A percentile compares a stretch with the other conserved stretches of the same genome.
These are phyloP conservation scores for Alternaria rosae DNA, from an alignment of 2,329 filamentous ascomycete species.

Conservation along the genomic window DNA sequence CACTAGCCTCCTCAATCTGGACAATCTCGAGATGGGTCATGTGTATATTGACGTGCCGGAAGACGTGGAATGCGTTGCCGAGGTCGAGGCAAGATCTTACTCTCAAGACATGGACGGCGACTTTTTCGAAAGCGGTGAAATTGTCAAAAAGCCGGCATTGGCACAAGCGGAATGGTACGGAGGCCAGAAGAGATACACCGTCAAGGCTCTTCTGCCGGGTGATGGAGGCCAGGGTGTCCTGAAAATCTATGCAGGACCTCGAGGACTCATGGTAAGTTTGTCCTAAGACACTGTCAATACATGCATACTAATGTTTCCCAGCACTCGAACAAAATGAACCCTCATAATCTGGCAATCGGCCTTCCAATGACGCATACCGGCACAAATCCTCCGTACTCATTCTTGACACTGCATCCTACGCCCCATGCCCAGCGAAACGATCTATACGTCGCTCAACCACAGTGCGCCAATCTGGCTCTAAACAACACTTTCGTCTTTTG, in stretches of 20 bases:
- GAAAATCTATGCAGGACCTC: constrained; percentile 92
- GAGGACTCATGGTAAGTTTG: constrained; percentile 77
- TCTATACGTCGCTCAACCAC: constrained; percentile 94
- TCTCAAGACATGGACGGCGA: constrained; percentile 87
- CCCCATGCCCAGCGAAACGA: constrained; percentile 98
- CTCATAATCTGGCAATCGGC: constrained; percentile 86
- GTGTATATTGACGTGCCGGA: constrained; percentile 85
- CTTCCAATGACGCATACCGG: constrained; percentile 91
- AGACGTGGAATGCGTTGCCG: constrained; percentile 90
- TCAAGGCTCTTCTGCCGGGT: constrained; percentile 90
- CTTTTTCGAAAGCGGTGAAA: constrained; percentile 88
- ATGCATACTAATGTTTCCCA: constrained; percentile 31
- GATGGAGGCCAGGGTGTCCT: constrained; percentile 89
- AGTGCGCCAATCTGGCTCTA: constrained; percentile 84
- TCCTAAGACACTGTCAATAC: background rate
- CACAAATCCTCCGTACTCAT: constrained; percentile 93
- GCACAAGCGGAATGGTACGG: constrained; percentile 91
- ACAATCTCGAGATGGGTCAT: constrained; percentile 93
- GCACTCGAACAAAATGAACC: constrained; percentile 95
- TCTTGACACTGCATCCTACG: constrained; percentile 90
- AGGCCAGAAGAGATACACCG: constrained; percentile 86
- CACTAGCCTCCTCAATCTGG: constrained; percentile 82
- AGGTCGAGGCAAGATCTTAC: constrained; percentile 86
- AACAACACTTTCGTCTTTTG: constrained; percentile 99
- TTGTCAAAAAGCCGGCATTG: constrained; percentile 83